Percentiles rank a stretch among this genome's conserved stretches.
phyloP scores from a whole-genome alignment of 768 basidiomycete species.

The Tricholoma terreum region DNA sequence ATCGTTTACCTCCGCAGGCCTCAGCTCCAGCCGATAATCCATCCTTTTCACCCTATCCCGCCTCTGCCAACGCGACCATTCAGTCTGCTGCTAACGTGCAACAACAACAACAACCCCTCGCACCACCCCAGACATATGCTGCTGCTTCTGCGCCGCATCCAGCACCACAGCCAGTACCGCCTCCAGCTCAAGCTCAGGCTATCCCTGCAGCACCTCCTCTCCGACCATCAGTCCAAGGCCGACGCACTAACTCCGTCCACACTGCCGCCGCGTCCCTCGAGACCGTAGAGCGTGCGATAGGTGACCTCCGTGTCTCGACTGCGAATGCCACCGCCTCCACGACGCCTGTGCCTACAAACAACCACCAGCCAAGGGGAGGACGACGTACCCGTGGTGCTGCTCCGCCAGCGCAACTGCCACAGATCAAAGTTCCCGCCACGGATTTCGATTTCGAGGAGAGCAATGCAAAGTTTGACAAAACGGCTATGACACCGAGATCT shows the following conservation, averaged over 20 bases:
- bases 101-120: not conserved
- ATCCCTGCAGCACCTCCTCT: constrained; percentile 20
- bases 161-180: constrained; percentile 10
- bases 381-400: constrained; percentile 23
- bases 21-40: constrained; percentile 5
- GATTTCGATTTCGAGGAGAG: constrained; percentile 82
- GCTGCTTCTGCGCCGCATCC: not conserved
- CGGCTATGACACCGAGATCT: constrained; percentile 41
- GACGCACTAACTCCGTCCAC: constrained; percentile 52
- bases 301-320: constrained; percentile 46
- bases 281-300: constrained; percentile 56
- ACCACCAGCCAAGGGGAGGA: constrained; percentile 7
- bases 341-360: not conserved
- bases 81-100: constrained; percentile 4
- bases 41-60: constrained; percentile 7
- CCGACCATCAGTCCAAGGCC: constrained; percentile 12
- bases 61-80: not conserved
- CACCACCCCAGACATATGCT: not conserved
- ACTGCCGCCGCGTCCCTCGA: constrained; percentile 74
- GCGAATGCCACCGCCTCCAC: constrained; percentile 6
- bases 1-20: not conserved
- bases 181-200: constrained; percentile 27
- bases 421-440: constrained; percentile 66
- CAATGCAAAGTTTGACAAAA: constrained; percentile 82
- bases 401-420: constrained; percentile 15